Base-by-base conservation (phyloP, 1,139 yeast genomes). In the Geotrichum carabidarum region DNA sequence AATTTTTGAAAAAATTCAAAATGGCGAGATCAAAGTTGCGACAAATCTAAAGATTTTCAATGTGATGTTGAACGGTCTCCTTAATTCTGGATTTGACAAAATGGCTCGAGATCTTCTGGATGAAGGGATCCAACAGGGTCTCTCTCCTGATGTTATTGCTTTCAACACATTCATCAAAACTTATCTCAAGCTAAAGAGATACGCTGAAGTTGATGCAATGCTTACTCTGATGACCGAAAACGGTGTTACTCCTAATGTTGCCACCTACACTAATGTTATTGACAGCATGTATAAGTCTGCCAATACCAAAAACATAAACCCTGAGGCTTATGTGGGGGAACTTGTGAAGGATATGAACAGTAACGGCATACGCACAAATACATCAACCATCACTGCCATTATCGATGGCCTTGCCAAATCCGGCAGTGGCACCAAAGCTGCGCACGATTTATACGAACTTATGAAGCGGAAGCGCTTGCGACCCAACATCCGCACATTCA, bases 251-350 rank as follows among this genome's bases (percentile, higher is more conserved):
- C 86, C 85, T 32, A 88, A 83, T 65, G 75, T 81, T 50, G 82
- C 81, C 14, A 84, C 93, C 1, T 81, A 81, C 67, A 79, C 91
- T n/a, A 78, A 78, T 41, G 70, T 84, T 36, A 75, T 84, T 54
- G 83, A 84, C 64, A 69, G 77, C 53, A 74, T 78, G 61, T 76
- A 84, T 70, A 82, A 80, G 65, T 60, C 66, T 37, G 73, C 77
- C 48, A 71, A 72, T 44, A 70, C 72, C 8, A 74, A 70, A 53
- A 81, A 83, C 11, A 66, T 73, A 53, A 67, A 70, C n/a, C 79
- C 84, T 3, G 68, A 75, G 40, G 70, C 73, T 8, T 65, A 72
- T 11, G 66, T 78, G 40, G 63, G 65, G 4, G 68, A 67, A 2
- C 68, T 83, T 48, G 68, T 84, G 50, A 59, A 65, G 2, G 76